phyloP scores from a whole-genome alignment of 805 yeast species.

The Spathaspora gorwiae region DNA sequence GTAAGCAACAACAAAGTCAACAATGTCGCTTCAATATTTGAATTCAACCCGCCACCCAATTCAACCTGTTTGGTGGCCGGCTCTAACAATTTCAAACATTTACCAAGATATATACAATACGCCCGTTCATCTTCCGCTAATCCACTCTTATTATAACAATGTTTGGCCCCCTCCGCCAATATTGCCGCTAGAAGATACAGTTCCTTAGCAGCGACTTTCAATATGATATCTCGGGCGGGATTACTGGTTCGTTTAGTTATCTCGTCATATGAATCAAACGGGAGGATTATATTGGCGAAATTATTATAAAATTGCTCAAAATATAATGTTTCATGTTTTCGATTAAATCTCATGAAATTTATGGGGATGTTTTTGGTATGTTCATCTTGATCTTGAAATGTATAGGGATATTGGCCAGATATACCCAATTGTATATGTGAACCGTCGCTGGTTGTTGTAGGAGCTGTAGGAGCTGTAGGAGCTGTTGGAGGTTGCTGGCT shows the following conservation, averaged over 20 bases:
- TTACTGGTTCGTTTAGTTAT: conserved; percentile 22
- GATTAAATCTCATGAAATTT: conserved; percentile 22
- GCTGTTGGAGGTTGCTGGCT: not conserved
- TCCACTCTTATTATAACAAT: conserved; percentile 40
- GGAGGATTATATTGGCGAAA: conserved; percentile 34
- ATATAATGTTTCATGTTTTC: conserved; percentile 25
- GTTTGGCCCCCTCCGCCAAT: conserved; percentile 66
- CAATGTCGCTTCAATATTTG: conserved; percentile 61
- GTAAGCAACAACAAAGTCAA: conserved; percentile 65
- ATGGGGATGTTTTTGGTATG: conserved; percentile 22
- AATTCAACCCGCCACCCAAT: conserved; percentile 14
- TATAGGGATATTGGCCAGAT: no score
- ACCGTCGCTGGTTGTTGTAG: not conserved
- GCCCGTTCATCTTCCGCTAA: conserved; percentile 56
- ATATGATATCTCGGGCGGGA: conserved; percentile 61
- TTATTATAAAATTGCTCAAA: conserved; percentile 33
- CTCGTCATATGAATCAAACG: conserved; percentile 32
- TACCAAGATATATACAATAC: conserved; percentile 58
- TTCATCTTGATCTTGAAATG: not conserved
- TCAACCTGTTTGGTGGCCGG: conserved; percentile 28
- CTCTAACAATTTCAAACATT: conserved; percentile 57
- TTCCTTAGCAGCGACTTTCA: conserved; percentile 55
- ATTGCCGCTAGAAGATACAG: conserved; percentile 62
- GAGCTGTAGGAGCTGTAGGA: not conserved
- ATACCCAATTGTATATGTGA: no score